A percentile compares a stretch with the other conserved stretches of the same genome.
Evolutionary conservation across 23 red algal genomes (phyloP).

Genomic region (Gracilaria gracilis): DNA sequence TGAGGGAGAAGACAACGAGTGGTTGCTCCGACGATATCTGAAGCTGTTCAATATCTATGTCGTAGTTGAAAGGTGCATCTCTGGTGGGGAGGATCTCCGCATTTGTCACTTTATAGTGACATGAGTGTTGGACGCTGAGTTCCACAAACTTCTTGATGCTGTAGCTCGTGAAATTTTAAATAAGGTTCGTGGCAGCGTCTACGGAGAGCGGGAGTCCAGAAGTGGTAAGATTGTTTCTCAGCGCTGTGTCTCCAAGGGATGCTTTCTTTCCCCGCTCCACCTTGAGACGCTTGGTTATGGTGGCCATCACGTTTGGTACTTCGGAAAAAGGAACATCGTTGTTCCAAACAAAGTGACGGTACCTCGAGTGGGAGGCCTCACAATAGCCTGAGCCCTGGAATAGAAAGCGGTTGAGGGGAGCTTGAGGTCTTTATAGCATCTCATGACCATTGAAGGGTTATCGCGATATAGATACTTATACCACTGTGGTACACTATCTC

Average conservation of each 20-base stretch:
- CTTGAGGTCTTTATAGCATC: neutral
- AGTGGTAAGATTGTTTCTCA: neutral
- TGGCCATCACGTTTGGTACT: neutral
- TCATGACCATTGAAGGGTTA: neutral
- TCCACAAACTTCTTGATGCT: neutral
- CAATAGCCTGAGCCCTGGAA: constrained; percentile 22
- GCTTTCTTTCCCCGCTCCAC: neutral
- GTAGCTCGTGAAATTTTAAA: neutral
- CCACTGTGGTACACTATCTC: neutral
- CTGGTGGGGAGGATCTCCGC: neutral
- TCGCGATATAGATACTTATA: constrained; percentile 29
- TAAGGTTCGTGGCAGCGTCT: neutral
- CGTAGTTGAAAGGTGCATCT: neutral
- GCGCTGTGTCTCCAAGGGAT: neutral
- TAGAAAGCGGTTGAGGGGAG: neutral
- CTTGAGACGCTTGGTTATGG: neutral
- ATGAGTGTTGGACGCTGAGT: neutral
- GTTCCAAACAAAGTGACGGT: neutral
- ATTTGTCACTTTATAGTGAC: neutral
- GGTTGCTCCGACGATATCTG: neutral
- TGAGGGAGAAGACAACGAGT: neutral
- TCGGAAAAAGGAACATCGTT: neutral
- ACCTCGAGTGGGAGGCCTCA: neutral
- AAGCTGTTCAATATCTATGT: neutral
- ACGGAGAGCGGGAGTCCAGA: neutral